Percentiles rank a stretch among this genome's conserved stretches.
Evolutionary conservation across 139 green algal genomes (phyloP).

Genomic region (Chloropicon primus): DNA sequence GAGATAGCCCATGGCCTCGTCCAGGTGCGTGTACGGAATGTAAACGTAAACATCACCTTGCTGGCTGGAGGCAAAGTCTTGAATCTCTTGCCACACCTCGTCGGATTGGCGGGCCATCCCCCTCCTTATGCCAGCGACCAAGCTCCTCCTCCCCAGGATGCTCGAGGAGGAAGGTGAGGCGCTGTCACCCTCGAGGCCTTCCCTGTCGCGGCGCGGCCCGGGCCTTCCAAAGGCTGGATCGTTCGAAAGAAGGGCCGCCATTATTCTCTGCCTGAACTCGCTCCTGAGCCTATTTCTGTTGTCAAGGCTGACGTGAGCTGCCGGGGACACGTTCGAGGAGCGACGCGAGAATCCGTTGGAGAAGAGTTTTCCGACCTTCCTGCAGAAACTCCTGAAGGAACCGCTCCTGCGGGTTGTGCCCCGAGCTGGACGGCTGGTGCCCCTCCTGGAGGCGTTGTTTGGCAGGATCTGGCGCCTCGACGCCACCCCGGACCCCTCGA

Average conservation of each 20-base stretch:
- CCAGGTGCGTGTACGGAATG: neutral
- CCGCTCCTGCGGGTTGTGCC: neutral
- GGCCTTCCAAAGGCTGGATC: neutral
- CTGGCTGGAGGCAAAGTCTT: neutral
- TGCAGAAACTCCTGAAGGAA: neutral
- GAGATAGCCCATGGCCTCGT: neutral
- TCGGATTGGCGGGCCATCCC: neutral
- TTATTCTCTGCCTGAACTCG: neutral
- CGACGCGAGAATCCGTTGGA: neutral
- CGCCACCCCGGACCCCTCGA: too few species aligned
- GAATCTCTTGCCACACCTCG: neutral
- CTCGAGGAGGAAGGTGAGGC: too few species aligned
- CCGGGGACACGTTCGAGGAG: too few species aligned
- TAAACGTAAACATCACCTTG: neutral
- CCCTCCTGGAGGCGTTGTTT: neutral
- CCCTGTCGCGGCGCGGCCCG: neutral
- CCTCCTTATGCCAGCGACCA: neutral
- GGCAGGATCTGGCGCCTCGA: neutral
- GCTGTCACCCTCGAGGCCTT: too few species aligned
- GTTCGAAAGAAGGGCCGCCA: neutral
- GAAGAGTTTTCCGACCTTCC: neutral
- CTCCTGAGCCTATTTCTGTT: neutral
- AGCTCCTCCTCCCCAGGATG: too few species aligned
- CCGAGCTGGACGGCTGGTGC: too few species aligned
- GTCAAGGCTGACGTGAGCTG: neutral